Percentiles rank a stretch among this genome's conserved stretches.
Conservation (phyloP, 208 protist species). For the Vickermania spadyakhi region DNA sequence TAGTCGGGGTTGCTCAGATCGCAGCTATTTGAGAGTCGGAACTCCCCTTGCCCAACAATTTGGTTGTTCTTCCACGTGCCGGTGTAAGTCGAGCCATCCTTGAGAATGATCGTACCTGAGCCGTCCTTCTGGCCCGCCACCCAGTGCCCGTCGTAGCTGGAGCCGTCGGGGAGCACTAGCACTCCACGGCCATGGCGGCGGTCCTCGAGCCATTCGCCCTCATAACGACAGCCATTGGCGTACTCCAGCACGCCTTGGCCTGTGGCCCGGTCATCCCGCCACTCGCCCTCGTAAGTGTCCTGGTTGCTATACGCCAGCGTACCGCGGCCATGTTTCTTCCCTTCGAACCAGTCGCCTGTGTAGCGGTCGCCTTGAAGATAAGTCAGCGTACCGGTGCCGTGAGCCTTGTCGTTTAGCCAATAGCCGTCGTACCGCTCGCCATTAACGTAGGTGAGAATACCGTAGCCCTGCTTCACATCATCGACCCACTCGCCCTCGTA, state of each 20-base stretch:
- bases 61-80: slow-evolving; percentile 86
- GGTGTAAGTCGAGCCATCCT: slow-evolving; percentile 79
- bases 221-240: slow-evolving; percentile 87
- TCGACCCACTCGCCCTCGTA: slow-evolving; percentile 93
- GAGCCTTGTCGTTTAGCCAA: slow-evolving; percentile 86
- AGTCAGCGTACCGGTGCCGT: slow-evolving; percentile 83
- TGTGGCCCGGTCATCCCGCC: slow-evolving; percentile 75
- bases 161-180: slow-evolving; percentile 73
- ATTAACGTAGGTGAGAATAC: slow-evolving; percentile 83
- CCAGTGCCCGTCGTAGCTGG: slow-evolving; percentile 83
- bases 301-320: slow-evolving; percentile 88
- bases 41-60: slow-evolving; percentile 82
- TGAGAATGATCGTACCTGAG: slow-evolving; percentile 81
- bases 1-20: slow-evolving; percentile 90
- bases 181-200: slow-evolving; percentile 76
- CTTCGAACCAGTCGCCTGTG: slow-evolving; percentile 85
- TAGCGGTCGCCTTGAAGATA: slow-evolving; percentile 90
- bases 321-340: slow-evolving; percentile 85
- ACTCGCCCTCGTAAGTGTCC: slow-evolving; percentile 88
- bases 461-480: slow-evolving; percentile 89
- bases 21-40: slow-evolving; percentile 80
- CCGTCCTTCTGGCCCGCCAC: slow-evolving; percentile 86
- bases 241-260: slow-evolving; percentile 82
- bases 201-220: slow-evolving; percentile 82
- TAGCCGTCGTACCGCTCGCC: slow-evolving; percentile 85